A percentile compares a stretch with the other conserved stretches of the same genome.
Evolutionary conservation across 352 stramenopile species (phyloP).

Genomic region (Aphanomyces astaci): DNA sequence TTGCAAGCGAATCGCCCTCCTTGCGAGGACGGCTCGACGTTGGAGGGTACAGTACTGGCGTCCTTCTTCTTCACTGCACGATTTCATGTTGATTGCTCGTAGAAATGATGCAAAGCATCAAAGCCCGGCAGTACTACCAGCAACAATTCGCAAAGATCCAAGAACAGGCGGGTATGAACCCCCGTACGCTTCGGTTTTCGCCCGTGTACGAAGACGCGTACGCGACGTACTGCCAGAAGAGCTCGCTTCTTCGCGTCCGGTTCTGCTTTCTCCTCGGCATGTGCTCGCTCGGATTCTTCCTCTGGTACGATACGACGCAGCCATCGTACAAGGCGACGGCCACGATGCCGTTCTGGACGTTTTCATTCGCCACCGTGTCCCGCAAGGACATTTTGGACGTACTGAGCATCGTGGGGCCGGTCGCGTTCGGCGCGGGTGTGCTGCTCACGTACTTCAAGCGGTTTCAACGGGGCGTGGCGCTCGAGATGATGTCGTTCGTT

Average conservation of each 20-base stretch:
- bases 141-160: constrained; percentile 74
- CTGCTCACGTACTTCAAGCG: constrained; percentile 41
- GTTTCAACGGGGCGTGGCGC: constrained; percentile 25
- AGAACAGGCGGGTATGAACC: constrained; percentile 62
- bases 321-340: constrained; percentile 20
- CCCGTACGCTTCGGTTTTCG: constrained; percentile 48
- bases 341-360: constrained; percentile 18
- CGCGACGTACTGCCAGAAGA: constrained; percentile 39
- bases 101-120: constrained; percentile 79
- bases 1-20: constrained; percentile 53
- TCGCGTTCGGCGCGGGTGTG: constrained; percentile 40
- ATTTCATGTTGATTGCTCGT: not conserved
- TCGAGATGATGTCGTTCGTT: constrained; percentile 52
- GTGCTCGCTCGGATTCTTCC: constrained; percentile 45
- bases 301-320: constrained; percentile 26
- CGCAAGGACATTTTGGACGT: constrained; percentile 20
- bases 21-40: constrained; percentile 45
- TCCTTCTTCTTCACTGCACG: not conserved
- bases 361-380: constrained; percentile 9
- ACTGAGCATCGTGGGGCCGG: constrained; percentile 18
- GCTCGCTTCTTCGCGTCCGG: constrained; percentile 46
- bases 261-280: constrained; percentile 53
- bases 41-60: constrained; percentile 33
- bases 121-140: constrained; percentile 67
- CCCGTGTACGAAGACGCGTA: constrained; percentile 66